Evolutionary conservation across 2,329 filamentous ascomycete genomes (phyloP), one percentile per base, ranked within the genome.

Genomic region (Grosmannia huntii): DNA sequence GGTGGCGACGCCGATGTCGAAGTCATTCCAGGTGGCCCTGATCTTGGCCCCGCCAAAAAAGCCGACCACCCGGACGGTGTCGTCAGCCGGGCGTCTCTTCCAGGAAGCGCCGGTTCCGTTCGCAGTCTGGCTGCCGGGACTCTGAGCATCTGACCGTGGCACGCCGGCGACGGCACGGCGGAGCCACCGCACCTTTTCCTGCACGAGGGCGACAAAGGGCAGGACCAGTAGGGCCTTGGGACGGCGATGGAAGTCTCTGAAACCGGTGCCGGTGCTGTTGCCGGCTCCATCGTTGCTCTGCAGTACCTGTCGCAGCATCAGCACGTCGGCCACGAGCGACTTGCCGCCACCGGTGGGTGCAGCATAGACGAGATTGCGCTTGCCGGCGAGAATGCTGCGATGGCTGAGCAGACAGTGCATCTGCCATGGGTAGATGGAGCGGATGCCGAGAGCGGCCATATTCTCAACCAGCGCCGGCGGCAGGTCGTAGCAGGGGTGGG

Each of bases 261-360:
- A 27, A 1, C 36, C 16, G 19, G 19, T 12, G 23, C 33, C 5
- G 7, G 9, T 16, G 21, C 7, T 28, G 28, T 27, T 25, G 54
- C 28, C 36, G 57, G 9, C 46, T n/a, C n/a, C 4, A 4, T 19
- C 7, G 3, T 1, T 4, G 14, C 46, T 14, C 50, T 81, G 76
- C n/a, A 89, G 73, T 25, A 90, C 75, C 60, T 80, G 79, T 66
- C 86, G 89, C 57, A 90, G 72, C 81, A 90, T 86, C 55, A 90
- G 72, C 31, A 90, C 80, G 65, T 83, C 80, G 59, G 86, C 86
- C 53, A 90, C 85, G 14, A 90, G 75, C 9, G 85, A 89, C 70
- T 90, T 90, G 19, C 87, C 87, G 48, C 87, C 87, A 5, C 87
- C 87, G 0, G 87, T 90, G 0, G 87, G 87, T 9, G 87, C 87